Conservation (phyloP, 1,284 basidiomycete genomes). For the Sanguinoderma infundibulare region DNA sequence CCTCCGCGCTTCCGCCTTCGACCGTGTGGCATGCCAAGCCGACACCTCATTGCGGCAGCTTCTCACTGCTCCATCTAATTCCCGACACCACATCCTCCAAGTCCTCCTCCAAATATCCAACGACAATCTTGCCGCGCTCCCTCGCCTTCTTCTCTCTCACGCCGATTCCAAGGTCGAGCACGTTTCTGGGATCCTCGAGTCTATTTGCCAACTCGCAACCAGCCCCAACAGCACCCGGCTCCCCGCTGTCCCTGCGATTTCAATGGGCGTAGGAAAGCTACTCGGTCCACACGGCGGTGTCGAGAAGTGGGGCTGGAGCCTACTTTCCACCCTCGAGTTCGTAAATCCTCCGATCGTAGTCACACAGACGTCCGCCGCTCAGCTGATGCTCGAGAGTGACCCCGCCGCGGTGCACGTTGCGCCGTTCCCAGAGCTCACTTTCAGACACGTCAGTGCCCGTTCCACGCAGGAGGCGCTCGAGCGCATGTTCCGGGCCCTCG, state of each 20-base stretch:
- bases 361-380: slow-evolving; percentile 50
- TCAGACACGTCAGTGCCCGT: slow-evolving; percentile 66
- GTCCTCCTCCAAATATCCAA: slow-evolving; percentile 57
- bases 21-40: slow-evolving; percentile 58
- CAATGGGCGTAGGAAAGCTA: slow-evolving; percentile 63
- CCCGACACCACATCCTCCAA: slow-evolving; percentile 52
- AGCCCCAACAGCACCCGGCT: slow-evolving; percentile 27
- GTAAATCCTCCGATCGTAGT: slow-evolving; percentile 56
- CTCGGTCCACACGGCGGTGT: slow-evolving; percentile 84
- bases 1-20: slow-evolving; percentile 58
- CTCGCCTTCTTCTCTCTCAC: slow-evolving; percentile 71
- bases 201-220: slow-evolving; percentile 58
- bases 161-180: slow-evolving; percentile 77
- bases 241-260: slow-evolving; percentile 45
- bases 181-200: slow-evolving; percentile 66
- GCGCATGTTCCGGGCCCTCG: slow-evolving; percentile 75
- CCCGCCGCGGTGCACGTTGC: slow-evolving; percentile 40
- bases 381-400: slow-evolving; percentile 62
- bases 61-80: slow-evolving; percentile 44
- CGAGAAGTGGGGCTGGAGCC: slow-evolving; percentile 87
- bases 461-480: slow-evolving; percentile 61
- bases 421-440: slow-evolving; percentile 61
- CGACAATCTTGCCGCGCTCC: slow-evolving; percentile 74
- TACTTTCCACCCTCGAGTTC: slow-evolving; percentile 80
- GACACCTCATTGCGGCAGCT: slow-evolving; percentile 49